Conservation (phyloP, 2,329 filamentous ascomycete species). For the Sordariomycetes sp. region DNA sequence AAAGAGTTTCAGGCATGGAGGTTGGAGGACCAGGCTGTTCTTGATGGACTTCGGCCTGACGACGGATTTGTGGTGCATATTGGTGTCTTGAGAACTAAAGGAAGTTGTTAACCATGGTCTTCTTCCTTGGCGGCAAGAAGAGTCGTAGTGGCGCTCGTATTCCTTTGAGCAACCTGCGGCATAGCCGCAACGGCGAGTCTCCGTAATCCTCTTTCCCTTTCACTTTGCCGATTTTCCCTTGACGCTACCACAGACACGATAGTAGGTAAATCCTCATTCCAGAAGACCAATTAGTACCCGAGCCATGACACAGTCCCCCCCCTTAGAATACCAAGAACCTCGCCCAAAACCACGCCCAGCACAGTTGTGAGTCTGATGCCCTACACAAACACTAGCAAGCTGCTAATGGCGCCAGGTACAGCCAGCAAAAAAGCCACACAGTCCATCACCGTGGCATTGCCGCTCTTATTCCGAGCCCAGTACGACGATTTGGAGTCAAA, state of each 20-base stretch:
- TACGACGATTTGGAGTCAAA: slow-evolving; percentile 26
- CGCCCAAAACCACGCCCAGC: slow-evolving; percentile 14
- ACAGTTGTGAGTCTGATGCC: slow-evolving; percentile 16
- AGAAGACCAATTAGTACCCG: slow-evolving; percentile 1
- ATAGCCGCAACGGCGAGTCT: no score
- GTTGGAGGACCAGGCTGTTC: slow-evolving; percentile 55
- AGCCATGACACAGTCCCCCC: slow-evolving; percentile 15
- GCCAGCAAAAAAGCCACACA: slow-evolving; percentile 14
- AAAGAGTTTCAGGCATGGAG: slow-evolving; percentile 66
- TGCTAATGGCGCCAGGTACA: slow-evolving; percentile 14
- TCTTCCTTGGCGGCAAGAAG: slow-evolving; percentile 10
- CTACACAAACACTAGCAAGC: slow-evolving; percentile 14
- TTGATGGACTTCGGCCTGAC: slow-evolving; percentile 46
- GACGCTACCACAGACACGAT: no score
- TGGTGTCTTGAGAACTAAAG: slow-evolving; percentile 44
- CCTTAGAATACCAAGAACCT: slow-evolving; percentile 7
- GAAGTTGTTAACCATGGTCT: not conserved
- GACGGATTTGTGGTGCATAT: slow-evolving; percentile 79
- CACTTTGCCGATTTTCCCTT: no score
- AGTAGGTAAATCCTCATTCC: no score
- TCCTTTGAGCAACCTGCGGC: no score
- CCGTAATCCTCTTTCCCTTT: no score
- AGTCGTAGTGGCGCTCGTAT: no score
- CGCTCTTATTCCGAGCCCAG: slow-evolving; percentile 16
- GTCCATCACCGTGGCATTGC: slow-evolving; percentile 14